Conservation (phyloP, 805 yeast species). For the Yarrowia hollandica region DNA sequence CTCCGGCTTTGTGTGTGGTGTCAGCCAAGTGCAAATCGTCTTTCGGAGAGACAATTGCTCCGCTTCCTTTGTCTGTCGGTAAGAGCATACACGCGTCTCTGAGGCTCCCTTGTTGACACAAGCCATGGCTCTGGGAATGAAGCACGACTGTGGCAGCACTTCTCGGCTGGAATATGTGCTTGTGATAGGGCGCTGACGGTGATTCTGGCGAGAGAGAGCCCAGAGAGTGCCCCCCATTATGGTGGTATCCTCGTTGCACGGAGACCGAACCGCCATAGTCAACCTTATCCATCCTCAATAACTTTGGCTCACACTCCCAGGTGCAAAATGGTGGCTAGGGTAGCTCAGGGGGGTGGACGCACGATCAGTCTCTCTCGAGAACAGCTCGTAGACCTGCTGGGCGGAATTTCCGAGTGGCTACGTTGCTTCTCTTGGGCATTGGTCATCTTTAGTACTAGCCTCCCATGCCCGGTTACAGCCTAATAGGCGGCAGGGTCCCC, state of each 20-base stretch:
- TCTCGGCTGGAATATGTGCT: neutral
- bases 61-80: constrained; percentile 19
- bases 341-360: constrained; percentile 2
- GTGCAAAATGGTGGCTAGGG: constrained; percentile 19
- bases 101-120: constrained; percentile 10
- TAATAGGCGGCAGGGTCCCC: constrained; percentile 18
- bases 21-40: constrained; percentile 23
- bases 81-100: constrained; percentile 4
- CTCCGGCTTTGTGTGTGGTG: constrained; percentile 24
- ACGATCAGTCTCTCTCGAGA: neutral
- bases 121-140: neutral
- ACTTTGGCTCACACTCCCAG: constrained; percentile 10
- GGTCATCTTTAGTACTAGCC: constrained; percentile 18
- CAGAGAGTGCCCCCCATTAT: neutral
- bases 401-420: neutral
- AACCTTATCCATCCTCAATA: constrained; percentile 22
- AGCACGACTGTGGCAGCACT: constrained; percentile 1
- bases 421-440: neutral
- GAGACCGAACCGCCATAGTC: constrained; percentile 5
- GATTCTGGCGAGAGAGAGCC: neutral
- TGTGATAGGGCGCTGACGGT: neutral
- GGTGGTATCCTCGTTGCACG: constrained; percentile 24
- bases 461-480: neutral
- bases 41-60: constrained; percentile 19
- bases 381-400: neutral